Conservation (phyloP, 805 yeast genomes). For the Hanseniaspora occidentalis region DNA sequence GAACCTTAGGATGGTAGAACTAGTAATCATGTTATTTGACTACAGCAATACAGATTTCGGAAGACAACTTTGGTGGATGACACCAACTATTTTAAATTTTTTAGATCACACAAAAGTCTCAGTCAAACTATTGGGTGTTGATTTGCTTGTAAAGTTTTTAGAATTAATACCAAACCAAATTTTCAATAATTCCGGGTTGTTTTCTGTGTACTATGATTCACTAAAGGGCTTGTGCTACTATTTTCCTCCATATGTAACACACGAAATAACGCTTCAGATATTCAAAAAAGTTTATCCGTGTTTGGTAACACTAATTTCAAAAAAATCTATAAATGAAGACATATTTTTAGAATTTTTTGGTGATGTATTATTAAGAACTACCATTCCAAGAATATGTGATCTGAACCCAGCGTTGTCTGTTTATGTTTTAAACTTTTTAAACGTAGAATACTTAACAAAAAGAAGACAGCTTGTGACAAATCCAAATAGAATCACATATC, state of each 20-base stretch:
- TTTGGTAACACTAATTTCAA: neutral
- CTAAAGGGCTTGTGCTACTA: conserved; percentile 16
- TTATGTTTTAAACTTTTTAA: conserved; percentile 6
- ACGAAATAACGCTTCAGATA: conserved; percentile 10
- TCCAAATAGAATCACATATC: conserved; percentile 16
- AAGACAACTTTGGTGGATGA: conserved; percentile 22
- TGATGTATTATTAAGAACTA: conserved; percentile 15
- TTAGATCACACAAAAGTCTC: conserved; percentile 21
- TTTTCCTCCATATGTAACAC: conserved; percentile 18
- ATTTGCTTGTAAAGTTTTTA: conserved; percentile 13
- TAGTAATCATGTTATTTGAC: conserved; percentile 1
- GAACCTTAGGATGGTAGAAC: neutral
- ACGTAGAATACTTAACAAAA: neutral
- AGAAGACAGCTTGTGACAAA: conserved; percentile 8
- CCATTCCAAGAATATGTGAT: conserved; percentile 16
- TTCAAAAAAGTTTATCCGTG: conserved; percentile 14
- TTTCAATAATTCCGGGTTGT: conserved; percentile 17
- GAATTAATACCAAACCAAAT: conserved; percentile 8
- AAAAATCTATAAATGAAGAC: neutral
- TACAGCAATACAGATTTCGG: conserved; percentile 14
- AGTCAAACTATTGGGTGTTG: conserved; percentile 17
- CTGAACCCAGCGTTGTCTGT: conserved; percentile 13
- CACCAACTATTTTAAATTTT: conserved; percentile 22
- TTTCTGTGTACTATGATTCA: conserved; percentile 15
- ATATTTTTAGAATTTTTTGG: conserved; percentile 10